Conservation (phyloP, 2,329 filamentous ascomycete species). For the Knoxdaviesia proteae region DNA sequence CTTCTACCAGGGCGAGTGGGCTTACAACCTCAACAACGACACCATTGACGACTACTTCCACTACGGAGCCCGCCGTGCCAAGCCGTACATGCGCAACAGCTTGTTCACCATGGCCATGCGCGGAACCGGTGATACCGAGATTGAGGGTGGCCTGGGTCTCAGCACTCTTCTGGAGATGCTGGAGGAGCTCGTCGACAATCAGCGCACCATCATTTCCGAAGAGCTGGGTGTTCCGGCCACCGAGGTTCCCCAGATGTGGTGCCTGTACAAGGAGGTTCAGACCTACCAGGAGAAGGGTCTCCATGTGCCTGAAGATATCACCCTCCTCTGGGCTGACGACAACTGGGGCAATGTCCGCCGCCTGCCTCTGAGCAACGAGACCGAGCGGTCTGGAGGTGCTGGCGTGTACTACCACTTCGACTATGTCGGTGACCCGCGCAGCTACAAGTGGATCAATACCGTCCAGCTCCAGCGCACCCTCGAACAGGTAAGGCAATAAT, state of each 20-base stretch:
- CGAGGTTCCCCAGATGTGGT: constrained; percentile 47
- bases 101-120: constrained; percentile 53
- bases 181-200: constrained; percentile 36
- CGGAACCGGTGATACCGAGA: constrained; percentile 44
- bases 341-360: constrained; percentile 47
- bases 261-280: constrained; percentile 55
- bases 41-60: constrained; percentile 48
- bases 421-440: constrained; percentile 25
- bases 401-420: constrained; percentile 45
- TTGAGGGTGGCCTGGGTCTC: constrained; percentile 26
- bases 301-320: constrained; percentile 39
- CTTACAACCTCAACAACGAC: constrained; percentile 47
- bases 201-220: constrained; percentile 34
- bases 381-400: constrained; percentile 35
- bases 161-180: constrained; percentile 36
- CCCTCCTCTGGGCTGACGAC: constrained; percentile 48
- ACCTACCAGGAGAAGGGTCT: constrained; percentile 46
- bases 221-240: constrained; percentile 21
- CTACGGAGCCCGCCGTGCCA: constrained; percentile 43
- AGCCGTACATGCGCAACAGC: constrained; percentile 41
- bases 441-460: constrained; percentile 42
- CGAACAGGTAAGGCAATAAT: constrained; percentile 16
- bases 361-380: constrained; percentile 38
- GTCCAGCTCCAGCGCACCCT: constrained; percentile 39
- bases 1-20: constrained; percentile 41